Evolutionary conservation across 1,284 basidiomycete species (phyloP).

Genomic region (Ceratobasidium sp.): DNA sequence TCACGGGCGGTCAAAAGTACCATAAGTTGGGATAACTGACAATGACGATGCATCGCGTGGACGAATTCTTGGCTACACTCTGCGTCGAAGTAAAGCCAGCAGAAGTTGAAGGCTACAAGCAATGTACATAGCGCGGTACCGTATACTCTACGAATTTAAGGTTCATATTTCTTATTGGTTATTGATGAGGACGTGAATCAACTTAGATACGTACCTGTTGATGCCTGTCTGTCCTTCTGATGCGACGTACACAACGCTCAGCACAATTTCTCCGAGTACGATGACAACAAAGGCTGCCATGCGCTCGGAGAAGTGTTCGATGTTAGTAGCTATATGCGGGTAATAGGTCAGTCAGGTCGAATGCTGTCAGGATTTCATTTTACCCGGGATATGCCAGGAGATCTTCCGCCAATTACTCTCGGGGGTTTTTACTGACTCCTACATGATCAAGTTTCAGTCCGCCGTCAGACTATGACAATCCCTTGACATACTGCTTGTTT

Average conservation of each 20-base stretch:
- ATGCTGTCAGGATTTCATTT: background rate
- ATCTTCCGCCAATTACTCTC: no score
- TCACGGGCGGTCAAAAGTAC: background rate
- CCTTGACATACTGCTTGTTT: background rate
- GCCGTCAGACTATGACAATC: no score
- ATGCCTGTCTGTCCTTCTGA: conserved; percentile 43
- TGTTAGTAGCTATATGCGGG: conserved; percentile 54
- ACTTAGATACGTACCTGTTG: conserved; percentile 45
- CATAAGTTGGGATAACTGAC: conserved; percentile 16
- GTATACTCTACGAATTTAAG: conserved; percentile 51
- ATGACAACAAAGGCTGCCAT: conserved; percentile 55
- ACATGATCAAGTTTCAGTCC: no score
- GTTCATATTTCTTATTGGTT: no score
- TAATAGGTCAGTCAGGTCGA: no score
- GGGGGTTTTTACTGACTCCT: no score
- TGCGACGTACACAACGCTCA: conserved; percentile 48
- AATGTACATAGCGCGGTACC: conserved; percentile 54
- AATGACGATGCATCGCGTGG: conserved; percentile 55
- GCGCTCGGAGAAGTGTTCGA: conserved; percentile 56
- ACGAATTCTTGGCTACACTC: conserved; percentile 52
- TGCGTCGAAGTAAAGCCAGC: conserved; percentile 53
- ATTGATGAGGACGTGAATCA: no score
- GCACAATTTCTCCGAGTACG: conserved; percentile 52
- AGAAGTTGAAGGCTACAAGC: conserved; percentile 57
- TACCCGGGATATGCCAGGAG: no score